Conservation (phyloP, 495 filamentous ascomycete species). For the Aspergillus kassunensis region DNA sequence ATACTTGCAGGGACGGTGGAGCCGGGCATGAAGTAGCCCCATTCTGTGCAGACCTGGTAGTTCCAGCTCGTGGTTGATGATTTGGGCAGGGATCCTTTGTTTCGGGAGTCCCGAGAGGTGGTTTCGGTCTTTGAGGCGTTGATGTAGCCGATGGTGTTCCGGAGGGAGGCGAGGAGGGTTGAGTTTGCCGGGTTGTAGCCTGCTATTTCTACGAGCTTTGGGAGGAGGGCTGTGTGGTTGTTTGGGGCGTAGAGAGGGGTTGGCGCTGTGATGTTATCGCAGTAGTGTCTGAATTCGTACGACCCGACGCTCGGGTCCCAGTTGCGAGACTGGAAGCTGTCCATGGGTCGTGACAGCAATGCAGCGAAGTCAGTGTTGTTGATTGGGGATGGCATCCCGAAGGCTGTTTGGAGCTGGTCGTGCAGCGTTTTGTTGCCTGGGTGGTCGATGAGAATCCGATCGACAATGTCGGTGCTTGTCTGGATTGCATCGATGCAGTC, state of each 20-base stretch:
- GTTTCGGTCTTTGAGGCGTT: slow-evolving; percentile 35
- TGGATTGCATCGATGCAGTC: slow-evolving; percentile 54
- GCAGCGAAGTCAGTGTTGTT: slow-evolving; percentile 60
- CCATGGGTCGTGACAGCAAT: slow-evolving; percentile 47
- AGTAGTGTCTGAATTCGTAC: slow-evolving; percentile 54
- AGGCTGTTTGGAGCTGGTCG: slow-evolving; percentile 53
- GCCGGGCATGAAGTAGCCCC: slow-evolving; percentile 69
- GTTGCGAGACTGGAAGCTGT: slow-evolving; percentile 57
- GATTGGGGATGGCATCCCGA: slow-evolving; percentile 56
- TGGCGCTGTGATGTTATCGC: slow-evolving; percentile 50
- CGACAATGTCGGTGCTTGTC: slow-evolving; percentile 57
- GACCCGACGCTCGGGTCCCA: slow-evolving; percentile 64
- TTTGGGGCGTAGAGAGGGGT: slow-evolving; percentile 43
- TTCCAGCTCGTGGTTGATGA: slow-evolving; percentile 55
- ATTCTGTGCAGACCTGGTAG: slow-evolving; percentile 54
- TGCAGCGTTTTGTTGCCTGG: slow-evolving; percentile 39
- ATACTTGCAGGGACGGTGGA: slow-evolving; percentile 53
- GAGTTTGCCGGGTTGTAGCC: slow-evolving; percentile 51
- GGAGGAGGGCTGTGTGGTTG: slow-evolving; percentile 26
- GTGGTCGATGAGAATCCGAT: slow-evolving; percentile 58
- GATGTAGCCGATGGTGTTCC: slow-evolving; percentile 65
- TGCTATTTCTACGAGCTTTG: slow-evolving; percentile 48
- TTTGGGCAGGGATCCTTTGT: slow-evolving; percentile 8
- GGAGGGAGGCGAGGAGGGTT: slow-evolving; percentile 48
- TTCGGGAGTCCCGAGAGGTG: neutral